Base-by-base conservation (phyloP, 257 asterid genomes). In the Penstemon eatonii region DNA sequence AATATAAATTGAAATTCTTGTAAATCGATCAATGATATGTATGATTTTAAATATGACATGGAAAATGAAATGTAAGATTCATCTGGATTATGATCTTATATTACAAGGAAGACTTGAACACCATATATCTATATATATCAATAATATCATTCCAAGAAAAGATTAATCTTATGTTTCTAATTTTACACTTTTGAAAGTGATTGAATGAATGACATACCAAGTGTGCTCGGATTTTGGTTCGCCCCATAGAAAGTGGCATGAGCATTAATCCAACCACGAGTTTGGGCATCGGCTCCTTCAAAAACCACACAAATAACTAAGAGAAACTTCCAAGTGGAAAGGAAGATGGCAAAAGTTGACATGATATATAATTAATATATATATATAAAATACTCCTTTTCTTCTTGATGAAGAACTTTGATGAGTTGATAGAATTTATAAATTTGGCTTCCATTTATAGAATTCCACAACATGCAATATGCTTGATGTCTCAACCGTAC, bases 221-320 rank as follows among this genome's bases (percentile, higher is more conserved):
- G 85, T n/a, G 88, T 83, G 69, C 77, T 73, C 0, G 89, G 95
- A 71, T 85, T 82, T 72, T 87, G 86, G 70, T 83, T 81, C 3
- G 68, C 85, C 3, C 89, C 95, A 46, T 87, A 85, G 72, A 79
- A 85, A 13, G 95, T 85, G 66, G 95, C 95, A 3, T 57, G 88
- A 73, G 86, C 92, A 71, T 63, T 75, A 6, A 82, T 39, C 90
- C 92, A 85, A 56, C 75, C 69, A 64, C 39, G 18, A 42, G 40
- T 52, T 64, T 71, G 85, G 10, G 76, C 81, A 18, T 66, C 67
- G 15, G 56, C 64, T 59, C 74, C 84, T 72, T 70, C 68, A 11
- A 75, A 61, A 59, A 79, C 3, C 71, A 68, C 56, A 73, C 61
- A 39, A 69, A 81, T 13, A n/a, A 74, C 62, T 37, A 79, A 56